Conservation (phyloP, 352 stramenopile genomes). For the Thraustochytrium striatum region DNA sequence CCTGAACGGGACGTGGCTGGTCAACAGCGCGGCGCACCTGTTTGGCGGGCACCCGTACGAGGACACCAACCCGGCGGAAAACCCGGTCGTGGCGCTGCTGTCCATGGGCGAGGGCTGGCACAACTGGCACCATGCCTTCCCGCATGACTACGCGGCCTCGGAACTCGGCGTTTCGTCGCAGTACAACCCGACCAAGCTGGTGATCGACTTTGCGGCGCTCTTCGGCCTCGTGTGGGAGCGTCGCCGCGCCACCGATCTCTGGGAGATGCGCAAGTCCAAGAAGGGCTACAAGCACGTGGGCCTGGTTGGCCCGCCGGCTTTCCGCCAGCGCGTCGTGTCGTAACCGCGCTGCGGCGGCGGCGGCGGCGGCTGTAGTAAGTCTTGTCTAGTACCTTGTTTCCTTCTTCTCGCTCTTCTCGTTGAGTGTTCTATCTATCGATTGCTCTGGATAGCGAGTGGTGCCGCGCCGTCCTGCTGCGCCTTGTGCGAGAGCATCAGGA, state of each 20-base stretch:
- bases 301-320: neutral
- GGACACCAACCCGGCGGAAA: constrained; percentile 90
- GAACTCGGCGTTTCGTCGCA: constrained; percentile 90
- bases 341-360: too few relatives aligned
- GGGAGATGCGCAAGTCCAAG: neutral
- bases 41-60: constrained; percentile 96
- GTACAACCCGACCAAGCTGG: constrained; percentile 96
- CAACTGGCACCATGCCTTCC: constrained; percentile 99
- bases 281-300: neutral
- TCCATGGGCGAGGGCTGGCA: constrained; percentile 96
- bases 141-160: constrained; percentile 96
- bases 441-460: too few relatives aligned
- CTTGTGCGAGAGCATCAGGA: constrained; percentile 55
- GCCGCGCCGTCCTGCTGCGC: too few relatives aligned
- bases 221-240: constrained; percentile 82
- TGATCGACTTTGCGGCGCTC: constrained; percentile 85
- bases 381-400: too few relatives aligned
- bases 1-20: constrained; percentile 94
- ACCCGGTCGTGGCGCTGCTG: constrained; percentile 90
- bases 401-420: too few relatives aligned
- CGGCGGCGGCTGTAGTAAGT: too few relatives aligned
- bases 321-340: neutral
- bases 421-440: too few relatives aligned
- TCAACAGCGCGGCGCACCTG: constrained; percentile 96
- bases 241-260: neutral